These are phyloP conservation scores for Colletotrichum tofieldiae DNA, from an alignment of 2,329 filamentous ascomycete species.

Conservation along the genomic window DNA sequence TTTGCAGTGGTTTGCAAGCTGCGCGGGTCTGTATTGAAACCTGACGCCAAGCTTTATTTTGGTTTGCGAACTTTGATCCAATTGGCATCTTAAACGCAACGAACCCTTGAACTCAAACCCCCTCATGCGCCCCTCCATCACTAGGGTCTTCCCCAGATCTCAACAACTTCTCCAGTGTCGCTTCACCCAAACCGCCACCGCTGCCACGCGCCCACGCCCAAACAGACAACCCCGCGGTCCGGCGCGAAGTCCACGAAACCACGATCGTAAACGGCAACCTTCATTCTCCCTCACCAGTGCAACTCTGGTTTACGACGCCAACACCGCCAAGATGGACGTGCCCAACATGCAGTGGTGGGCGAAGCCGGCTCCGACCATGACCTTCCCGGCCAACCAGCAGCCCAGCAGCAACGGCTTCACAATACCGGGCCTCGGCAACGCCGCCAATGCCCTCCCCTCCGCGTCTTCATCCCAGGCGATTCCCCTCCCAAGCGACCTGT, in stretches of 20 bases:
- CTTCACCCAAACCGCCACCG: slow-evolving; percentile 1
- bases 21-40: not conserved
- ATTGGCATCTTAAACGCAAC: not conserved
- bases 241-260: not conserved
- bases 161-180: slow-evolving; percentile 3
- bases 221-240: not conserved
- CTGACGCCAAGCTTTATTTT: not conserved
- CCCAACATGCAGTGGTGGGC: slow-evolving; percentile 40
- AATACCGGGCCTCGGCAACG: slow-evolving; percentile 41
- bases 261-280: not conserved
- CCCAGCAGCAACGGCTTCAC: slow-evolving; percentile 24
- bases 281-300: not conserved
- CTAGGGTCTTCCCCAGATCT: slow-evolving; percentile 27
- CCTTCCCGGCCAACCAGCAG: slow-evolving; percentile 17
- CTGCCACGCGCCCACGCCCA: not conserved
- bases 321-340: slow-evolving; percentile 12
- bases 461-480: not conserved
- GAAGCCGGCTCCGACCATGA: slow-evolving; percentile 27
- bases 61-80: not conserved
- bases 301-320: not conserved
- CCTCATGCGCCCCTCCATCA: slow-evolving; percentile 33
- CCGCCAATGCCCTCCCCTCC: not conserved
- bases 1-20: not conserved
- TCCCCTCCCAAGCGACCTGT: not conserved
- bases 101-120: not conserved